Base-by-base conservation (phyloP, 106 monocot species). In the Agapanthus africanus region DNA sequence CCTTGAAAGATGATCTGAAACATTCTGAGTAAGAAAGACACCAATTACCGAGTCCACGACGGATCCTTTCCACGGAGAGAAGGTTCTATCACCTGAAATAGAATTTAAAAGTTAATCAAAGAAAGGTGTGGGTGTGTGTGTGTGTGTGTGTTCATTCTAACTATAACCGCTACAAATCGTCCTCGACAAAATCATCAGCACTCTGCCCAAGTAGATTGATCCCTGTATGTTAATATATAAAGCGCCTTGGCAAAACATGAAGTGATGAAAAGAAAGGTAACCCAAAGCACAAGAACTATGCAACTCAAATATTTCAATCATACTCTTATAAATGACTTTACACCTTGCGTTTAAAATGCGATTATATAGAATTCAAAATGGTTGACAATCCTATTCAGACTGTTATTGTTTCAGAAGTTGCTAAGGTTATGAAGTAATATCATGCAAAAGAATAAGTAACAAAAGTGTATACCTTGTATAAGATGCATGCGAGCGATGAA, bases 401-500 rank as follows among this genome's bases (percentile, higher is more conserved):
- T 15, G 46, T 47, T 47, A 7, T n/a, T n/a, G n/a, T n/a, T n/a
- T n/a, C n/a, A n/a, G n/a, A n/a, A n/a, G n/a, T n/a, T n/a, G n/a
- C n/a, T n/a, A n/a, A n/a, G n/a, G n/a, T n/a, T n/a, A n/a, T n/a
- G n/a, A n/a, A n/a, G n/a, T n/a, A n/a, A n/a, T n/a, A n/a, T n/a
- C n/a, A n/a, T n/a, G n/a, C n/a, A n/a, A n/a, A n/a, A n/a, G n/a
- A n/a, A n/a, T n/a, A 47, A 47, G 3, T 15, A 47, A 47, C 46
- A 47, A 19, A 13, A 47, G 19, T 19, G 16, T n/a, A 27, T 85
- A 97, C 97, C 97, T 90, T 99, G 97, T 10, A 99, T 81, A 40
- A 92, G 84, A 81, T 90, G 97, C 97, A 99, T 99, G 6, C 85
- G 76, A 60, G 92, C 86, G 79, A 92, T 92, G 73, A 99, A 99